Conservation (phyloP, 345 rosid genomes). For the Gossypium mustelinum region DNA sequence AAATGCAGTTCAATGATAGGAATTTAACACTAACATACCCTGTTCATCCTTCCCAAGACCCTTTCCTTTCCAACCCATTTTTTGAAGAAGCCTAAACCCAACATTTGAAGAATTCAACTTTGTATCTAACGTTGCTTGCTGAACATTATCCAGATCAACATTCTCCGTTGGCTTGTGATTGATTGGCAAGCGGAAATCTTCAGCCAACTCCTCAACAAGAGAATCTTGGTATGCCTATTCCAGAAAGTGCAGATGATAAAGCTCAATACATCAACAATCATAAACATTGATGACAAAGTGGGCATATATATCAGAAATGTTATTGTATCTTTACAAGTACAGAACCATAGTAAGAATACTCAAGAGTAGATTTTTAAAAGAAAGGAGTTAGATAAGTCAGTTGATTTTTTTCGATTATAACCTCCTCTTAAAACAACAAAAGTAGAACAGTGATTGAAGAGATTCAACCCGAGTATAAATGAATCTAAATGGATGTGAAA, state of each 20-base stretch:
- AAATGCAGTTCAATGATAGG: not conserved
- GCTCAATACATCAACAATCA: constrained; percentile 9
- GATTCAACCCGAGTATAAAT: not conserved
- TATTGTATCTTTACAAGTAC: not conserved
- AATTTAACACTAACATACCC: constrained; percentile 36
- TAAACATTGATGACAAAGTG: not conserved
- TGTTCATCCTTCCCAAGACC: constrained; percentile 96
- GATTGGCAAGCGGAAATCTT: constrained; percentile 73
- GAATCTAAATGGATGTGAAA: not conserved
- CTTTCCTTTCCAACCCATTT: constrained; percentile 99
- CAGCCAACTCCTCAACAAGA: constrained; percentile 59
- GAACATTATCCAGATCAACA: constrained; percentile 81
- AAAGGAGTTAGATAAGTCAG: not conserved
- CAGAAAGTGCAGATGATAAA: constrained; percentile 8
- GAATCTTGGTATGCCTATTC: constrained; percentile 48
- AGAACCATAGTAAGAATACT: not conserved
- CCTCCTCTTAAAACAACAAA: not conserved
- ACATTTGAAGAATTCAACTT: constrained; percentile 75
- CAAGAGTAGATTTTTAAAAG: not conserved
- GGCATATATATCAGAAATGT: not conserved
- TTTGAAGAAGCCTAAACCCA: constrained; percentile 92
- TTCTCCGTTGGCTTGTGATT: constrained; percentile 71
- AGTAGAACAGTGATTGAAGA: not conserved
- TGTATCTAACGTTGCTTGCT: constrained; percentile 82
- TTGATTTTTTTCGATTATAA: not conserved